Conservation (phyloP, 495 filamentous ascomycete species). For the Physcia stellaris region DNA sequence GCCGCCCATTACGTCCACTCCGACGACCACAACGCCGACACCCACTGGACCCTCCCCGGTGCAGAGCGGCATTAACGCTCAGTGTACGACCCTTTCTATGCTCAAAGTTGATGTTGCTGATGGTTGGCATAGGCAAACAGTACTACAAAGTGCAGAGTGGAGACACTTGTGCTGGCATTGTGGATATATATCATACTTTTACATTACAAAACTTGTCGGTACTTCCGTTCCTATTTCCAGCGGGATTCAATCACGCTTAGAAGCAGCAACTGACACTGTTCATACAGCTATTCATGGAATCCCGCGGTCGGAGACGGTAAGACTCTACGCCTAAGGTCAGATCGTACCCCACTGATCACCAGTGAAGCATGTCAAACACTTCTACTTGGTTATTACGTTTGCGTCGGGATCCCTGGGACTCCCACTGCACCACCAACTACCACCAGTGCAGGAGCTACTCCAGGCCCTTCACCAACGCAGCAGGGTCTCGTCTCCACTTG, state of each 20-base stretch:
- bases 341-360: not conserved
- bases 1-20: not conserved
- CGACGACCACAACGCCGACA: constrained; percentile 1
- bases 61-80: constrained; percentile 6
- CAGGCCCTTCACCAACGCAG: constrained; percentile 20
- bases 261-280: not conserved
- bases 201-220: constrained; percentile 10
- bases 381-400: constrained; percentile 11
- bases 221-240: no score
- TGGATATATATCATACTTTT: constrained; percentile 7
- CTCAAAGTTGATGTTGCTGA: not conserved
- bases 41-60: constrained; percentile 3
- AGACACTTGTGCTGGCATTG: constrained; percentile 12
- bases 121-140: not conserved
- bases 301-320: constrained; percentile 10
- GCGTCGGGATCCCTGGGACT: constrained; percentile 9
- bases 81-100: constrained; percentile 2
- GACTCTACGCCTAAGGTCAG: not conserved
- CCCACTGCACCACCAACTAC: not conserved
- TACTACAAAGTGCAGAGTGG: constrained; percentile 7
- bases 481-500: constrained; percentile 27
- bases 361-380: constrained; percentile 3
- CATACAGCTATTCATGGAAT: constrained; percentile 11
- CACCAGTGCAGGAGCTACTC: not conserved
- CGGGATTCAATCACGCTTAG: no score